A percentile compares a stretch with the other conserved stretches of the same genome.
Evolutionary conservation across 768 basidiomycete genomes (phyloP).

Genomic region (Mycena belliarum): DNA sequence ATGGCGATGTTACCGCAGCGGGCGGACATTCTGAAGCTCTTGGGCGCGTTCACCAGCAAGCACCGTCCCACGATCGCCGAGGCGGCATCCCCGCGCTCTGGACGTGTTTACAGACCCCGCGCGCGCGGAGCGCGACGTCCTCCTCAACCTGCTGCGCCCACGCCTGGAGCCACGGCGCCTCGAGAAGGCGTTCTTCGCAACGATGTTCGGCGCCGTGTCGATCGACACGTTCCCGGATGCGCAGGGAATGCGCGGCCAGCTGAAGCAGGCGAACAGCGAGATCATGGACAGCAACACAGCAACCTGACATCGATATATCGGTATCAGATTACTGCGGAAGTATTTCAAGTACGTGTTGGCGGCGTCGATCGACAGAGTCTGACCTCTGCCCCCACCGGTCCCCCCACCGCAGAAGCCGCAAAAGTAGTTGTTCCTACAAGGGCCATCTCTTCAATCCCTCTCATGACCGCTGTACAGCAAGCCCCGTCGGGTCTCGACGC

Average conservation of each 20-base stretch:
- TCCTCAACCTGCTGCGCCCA: not conserved
- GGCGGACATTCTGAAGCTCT: too few relatives aligned
- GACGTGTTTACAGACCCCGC: not conserved
- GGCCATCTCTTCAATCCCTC: too few relatives aligned
- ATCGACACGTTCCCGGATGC: not conserved
- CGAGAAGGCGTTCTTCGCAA: not conserved
- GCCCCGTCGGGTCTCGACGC: conserved; percentile 8
- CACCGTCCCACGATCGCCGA: conserved; percentile 1
- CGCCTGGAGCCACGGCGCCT: not conserved
- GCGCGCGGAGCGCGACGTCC: not conserved
- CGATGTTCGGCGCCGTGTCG: not conserved
- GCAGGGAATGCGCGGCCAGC: not conserved
- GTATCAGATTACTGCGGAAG: too few relatives aligned
- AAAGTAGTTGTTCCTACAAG: too few relatives aligned
- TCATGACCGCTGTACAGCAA: not conserved
- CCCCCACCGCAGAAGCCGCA: too few relatives aligned
- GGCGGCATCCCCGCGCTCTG: not conserved
- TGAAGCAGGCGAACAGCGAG: conserved; percentile 5
- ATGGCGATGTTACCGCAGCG: too few relatives aligned
- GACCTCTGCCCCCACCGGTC: too few relatives aligned
- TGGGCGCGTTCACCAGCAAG: conserved; percentile 6
- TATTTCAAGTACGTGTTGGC: too few relatives aligned
- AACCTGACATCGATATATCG: too few relatives aligned
- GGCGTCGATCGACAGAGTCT: too few relatives aligned
- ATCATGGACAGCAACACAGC: too few relatives aligned